Base-by-base conservation (phyloP, 192 early-diverging fungal species). In the Rhizoclosmatium sp. region DNA sequence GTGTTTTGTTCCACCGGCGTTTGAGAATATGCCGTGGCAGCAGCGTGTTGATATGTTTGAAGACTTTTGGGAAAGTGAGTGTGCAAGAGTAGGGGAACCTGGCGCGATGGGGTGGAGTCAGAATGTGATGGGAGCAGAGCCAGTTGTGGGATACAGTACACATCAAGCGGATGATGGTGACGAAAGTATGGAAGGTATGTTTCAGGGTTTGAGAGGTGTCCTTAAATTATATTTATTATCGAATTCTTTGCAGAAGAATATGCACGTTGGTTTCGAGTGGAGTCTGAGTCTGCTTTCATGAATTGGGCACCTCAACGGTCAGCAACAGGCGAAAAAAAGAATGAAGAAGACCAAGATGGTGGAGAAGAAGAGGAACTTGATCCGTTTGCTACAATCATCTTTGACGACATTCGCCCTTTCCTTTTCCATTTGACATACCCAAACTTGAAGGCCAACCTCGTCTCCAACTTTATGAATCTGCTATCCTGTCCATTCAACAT, bases 21-120 rank as follows among this genome's bases (percentile, higher is more conserved):
- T 82, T 51, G 59, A 40, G 12, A 31, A 9, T 5, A 80, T 78
- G 58, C 31, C 12, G n/a, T 75, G 62, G 21, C 66, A 78, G 31
- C 78, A 88, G 64, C 65, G 83, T 46, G 10, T 87, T 40, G 84
- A 80, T 19, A 58, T 81, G 65, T 83, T 88, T 71, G 87, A 87
- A 54, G 51, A 45, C 7, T 88, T 85, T 77, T 88, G 87, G 87
- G 87, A 88, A 48, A 80, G 71, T 39, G 87, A 87, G 49, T 48
- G 60, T 45, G 78, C 84, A 39, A 46, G 83, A 39, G 82, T 87
- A 64, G 87, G 85, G 16, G 87, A 87, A 69, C 61, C 66, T 47
- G 81, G 79, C 41, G 85, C 85, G 9, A 47, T 39, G 41, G 85
- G 85, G 9, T 86, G 85, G 85, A 40, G 46, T 21, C 62, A 51